phyloP scores from a whole-genome alignment of 225 moss, liverwort and hornwort genomes.

The Antitrichia curtipendula region DNA sequence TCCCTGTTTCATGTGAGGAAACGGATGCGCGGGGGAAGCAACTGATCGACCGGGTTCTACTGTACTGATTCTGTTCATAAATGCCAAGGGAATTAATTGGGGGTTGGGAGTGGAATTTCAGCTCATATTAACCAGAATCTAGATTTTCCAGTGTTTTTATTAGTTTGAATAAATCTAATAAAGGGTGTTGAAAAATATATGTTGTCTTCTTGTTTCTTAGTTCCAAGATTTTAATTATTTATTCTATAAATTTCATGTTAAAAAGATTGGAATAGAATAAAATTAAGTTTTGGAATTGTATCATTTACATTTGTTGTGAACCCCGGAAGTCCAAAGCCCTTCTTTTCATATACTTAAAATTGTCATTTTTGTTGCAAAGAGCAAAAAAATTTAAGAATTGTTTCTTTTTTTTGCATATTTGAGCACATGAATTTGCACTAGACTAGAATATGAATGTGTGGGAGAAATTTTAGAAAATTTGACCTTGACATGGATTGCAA shows the following conservation, averaged over 20 bases:
- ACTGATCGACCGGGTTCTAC: neutral
- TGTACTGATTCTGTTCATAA: neutral
- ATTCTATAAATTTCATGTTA: neutral
- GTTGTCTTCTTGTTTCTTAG: neutral
- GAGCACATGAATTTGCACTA: neutral
- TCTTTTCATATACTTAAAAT: neutral
- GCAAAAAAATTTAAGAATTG: fast-evolving
- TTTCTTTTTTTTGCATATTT: neutral
- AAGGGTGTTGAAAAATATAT: neutral
- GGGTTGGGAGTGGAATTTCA: neutral
- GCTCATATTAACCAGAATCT: too few relatives aligned
- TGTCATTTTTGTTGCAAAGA: neutral
- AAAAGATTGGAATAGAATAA: too few relatives aligned
- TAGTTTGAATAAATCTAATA: neutral
- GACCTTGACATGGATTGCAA: neutral
- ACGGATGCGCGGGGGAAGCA: neutral
- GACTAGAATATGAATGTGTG: fast-evolving
- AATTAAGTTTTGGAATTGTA: neutral
- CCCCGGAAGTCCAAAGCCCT: neutral
- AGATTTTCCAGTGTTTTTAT: too few relatives aligned
- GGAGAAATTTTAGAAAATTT: neutral
- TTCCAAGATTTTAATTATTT: neutral
- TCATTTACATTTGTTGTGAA: neutral
- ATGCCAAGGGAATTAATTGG: neutral
- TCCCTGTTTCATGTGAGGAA: neutral